phyloP scores from a whole-genome alignment of 164 flowering plant species.

The Berberis vulgaris region DNA sequence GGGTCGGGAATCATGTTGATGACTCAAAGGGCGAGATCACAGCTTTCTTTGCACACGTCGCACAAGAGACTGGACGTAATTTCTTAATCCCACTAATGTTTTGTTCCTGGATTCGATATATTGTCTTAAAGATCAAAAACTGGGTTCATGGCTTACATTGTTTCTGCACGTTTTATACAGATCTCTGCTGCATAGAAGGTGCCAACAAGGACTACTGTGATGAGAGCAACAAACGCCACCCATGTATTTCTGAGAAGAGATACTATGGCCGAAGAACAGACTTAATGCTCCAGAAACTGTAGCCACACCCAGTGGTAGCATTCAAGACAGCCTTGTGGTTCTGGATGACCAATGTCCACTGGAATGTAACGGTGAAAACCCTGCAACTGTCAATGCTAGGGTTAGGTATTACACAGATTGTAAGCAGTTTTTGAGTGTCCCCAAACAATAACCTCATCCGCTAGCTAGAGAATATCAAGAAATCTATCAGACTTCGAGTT shows the following conservation, averaged over 20 bases:
- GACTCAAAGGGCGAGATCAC: slow-evolving; percentile 35
- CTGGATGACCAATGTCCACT: slow-evolving; percentile 34
- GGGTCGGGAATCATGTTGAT: slow-evolving; percentile 16
- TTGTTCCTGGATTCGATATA: neutral
- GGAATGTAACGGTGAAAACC: slow-evolving; percentile 22
- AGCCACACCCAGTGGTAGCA: slow-evolving; percentile 18
- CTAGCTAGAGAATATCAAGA: slow-evolving; percentile 6
- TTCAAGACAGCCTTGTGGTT: slow-evolving; percentile 37
- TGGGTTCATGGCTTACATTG: neutral
- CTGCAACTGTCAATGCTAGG: slow-evolving; percentile 13
- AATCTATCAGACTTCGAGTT: too few relatives aligned
- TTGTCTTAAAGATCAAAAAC: neutral
- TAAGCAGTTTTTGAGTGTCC: slow-evolving; percentile 18
- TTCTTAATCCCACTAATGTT: neutral
- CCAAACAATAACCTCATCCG: slow-evolving; percentile 29
- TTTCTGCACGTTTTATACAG: slow-evolving; percentile 9
- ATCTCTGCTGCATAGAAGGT: slow-evolving; percentile 32
- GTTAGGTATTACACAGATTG: slow-evolving; percentile 21
- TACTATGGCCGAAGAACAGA: slow-evolving; percentile 32
- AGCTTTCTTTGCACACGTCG: slow-evolving; percentile 32
- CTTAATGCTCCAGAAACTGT: slow-evolving; percentile 27
- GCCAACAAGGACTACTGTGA: slow-evolving; percentile 25
- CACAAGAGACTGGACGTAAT: slow-evolving; percentile 37
- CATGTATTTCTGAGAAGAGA: slow-evolving; percentile 20
- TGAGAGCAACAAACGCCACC: slow-evolving; percentile 15